Base-by-base conservation (phyloP, 495 filamentous ascomycete species). In the Penicillium argentinense region DNA sequence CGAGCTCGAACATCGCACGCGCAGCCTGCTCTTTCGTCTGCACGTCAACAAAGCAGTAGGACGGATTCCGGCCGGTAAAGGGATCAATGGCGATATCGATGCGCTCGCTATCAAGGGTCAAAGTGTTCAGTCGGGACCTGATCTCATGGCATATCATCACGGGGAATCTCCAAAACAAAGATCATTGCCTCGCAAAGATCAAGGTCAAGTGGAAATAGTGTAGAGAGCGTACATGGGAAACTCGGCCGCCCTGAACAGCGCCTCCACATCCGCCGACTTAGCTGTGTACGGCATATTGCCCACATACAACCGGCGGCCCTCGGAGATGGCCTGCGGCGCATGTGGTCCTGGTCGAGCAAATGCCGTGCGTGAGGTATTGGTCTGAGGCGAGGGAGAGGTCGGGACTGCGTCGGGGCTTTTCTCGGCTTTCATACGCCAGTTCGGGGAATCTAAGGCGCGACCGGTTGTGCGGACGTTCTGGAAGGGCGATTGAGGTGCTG, bases 41-140 rank as follows among this genome's bases (percentile, higher is more conserved):
- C 40, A 87, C 74, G 53, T 87, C 83, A 39, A 86, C 77, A 42
- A 87, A 87, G 65, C 84, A 88, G 65, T 86, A 87, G 5, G 82
- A 84, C 3, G 83, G 83, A 59, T 87, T 88, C 11, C 82, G 65
- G 33, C 80, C 80, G 17, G 80, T 83, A 56, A 84, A 80, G 13
- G 82, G 80, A 58, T 87, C 82, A 39, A 84, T 72, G 7, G 81
- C 80, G 57, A 87, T 84, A 56, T 83, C 80, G 47, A 88, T 81
- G 27, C 76, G 76, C 57, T 78, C 73, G 54, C 79, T 73, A 60
- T 65, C 51, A 55, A 53, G 33, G 22, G 18, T 44, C 53, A 42
- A 36, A 44, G 45, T 26, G 12, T 30, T 68, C 42, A 66, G 62
- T 56, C 30, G 69, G 21, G 27, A 21, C n/a, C 6, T n/a, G n/a